Evolutionary conservation across 2,329 filamentous ascomycete genomes (phyloP).

Genomic region (Neonectria ditissima): DNA sequence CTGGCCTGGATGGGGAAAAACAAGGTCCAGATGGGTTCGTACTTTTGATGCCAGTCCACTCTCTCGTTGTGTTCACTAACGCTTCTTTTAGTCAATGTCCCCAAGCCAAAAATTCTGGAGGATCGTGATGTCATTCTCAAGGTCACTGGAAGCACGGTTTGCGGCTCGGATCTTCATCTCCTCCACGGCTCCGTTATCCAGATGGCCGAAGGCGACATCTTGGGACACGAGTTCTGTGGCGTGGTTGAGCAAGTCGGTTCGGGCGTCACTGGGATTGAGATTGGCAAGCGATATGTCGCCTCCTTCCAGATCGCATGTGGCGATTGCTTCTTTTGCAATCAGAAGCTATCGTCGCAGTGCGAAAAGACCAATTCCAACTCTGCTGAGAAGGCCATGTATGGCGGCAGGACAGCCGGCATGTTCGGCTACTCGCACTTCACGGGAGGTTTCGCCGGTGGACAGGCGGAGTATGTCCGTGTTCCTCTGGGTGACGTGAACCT

Average conservation of each 20-base stretch:
- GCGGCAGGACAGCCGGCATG: constrained; percentile 78
- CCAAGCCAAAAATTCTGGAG: constrained; percentile 79
- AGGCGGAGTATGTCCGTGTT: constrained; percentile 88
- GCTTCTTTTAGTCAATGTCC: constrained; percentile 63
- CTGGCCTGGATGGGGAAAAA: constrained; percentile 87
- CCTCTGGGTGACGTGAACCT: constrained; percentile 85
- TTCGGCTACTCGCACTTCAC: constrained; percentile 84
- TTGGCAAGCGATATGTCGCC: constrained; percentile 80
- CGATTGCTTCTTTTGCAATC: constrained; percentile 80
- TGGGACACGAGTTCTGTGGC: constrained; percentile 73
- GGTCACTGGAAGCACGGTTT: constrained; percentile 73
- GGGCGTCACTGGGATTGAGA: constrained; percentile 63
- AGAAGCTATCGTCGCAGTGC: constrained; percentile 83
- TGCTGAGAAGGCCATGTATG: constrained; percentile 80
- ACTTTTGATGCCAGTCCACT: background rate
- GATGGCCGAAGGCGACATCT: constrained; percentile 73
- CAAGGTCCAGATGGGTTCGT: constrained; percentile 73
- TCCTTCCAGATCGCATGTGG: constrained; percentile 86
- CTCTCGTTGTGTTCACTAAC: background rate
- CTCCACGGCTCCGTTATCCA: constrained; percentile 68
- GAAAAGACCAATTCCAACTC: constrained; percentile 83
- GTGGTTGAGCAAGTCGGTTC: constrained; percentile 68
- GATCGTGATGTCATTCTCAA: constrained; percentile 82
- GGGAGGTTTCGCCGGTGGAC: constrained; percentile 87
- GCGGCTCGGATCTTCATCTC: constrained; percentile 70